A percentile compares a stretch with the other conserved stretches of the same genome.
phyloP scores from a whole-genome alignment of 495 filamentous ascomycete genomes.

The Aspergillus nanangensis region DNA sequence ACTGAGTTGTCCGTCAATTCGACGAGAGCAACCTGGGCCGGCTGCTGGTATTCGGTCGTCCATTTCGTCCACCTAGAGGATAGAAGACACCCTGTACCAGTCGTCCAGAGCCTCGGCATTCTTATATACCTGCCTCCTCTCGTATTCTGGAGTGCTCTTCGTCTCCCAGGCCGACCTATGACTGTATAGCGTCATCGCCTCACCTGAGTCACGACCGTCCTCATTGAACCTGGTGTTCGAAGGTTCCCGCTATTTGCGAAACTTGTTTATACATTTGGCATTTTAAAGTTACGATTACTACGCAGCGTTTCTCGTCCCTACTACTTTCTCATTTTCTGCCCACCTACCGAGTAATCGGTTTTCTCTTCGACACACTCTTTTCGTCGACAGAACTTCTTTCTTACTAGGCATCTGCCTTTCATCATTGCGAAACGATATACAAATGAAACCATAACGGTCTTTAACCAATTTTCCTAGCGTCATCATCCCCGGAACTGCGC shows the following conservation, averaged over 20 bases:
- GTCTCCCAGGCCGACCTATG: slow-evolving; percentile 26
- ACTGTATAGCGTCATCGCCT: slow-evolving; percentile 30
- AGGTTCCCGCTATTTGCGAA: slow-evolving; percentile 27
- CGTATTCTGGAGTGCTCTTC: slow-evolving; percentile 6
- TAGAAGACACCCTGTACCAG: slow-evolving; percentile 32
- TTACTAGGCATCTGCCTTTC: slow-evolving; percentile 35
- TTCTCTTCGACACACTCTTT: slow-evolving; percentile 19
- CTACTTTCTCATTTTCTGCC: slow-evolving; percentile 16
- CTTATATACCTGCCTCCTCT: slow-evolving; percentile 15
- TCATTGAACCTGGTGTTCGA: slow-evolving; percentile 43
- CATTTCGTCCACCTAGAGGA: slow-evolving; percentile 31
- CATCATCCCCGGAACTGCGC: slow-evolving; percentile 36
- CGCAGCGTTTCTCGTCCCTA: slow-evolving; percentile 43
- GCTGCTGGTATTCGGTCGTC: slow-evolving; percentile 43
- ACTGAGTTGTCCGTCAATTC: slow-evolving; percentile 18
- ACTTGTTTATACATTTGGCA: slow-evolving; percentile 27
- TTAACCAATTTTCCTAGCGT: slow-evolving; percentile 47
- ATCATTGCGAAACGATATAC: slow-evolving; percentile 45
- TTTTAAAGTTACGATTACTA: slow-evolving; percentile 42
- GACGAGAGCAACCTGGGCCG: slow-evolving; percentile 26
- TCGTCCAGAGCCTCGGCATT: slow-evolving; percentile 25
- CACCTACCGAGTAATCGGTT: not conserved
- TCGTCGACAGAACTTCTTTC: slow-evolving; percentile 29
- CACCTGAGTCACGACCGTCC: slow-evolving; percentile 30
- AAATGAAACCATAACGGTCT: slow-evolving; percentile 66